A percentile compares a stretch with the other conserved stretches of the same genome.
Evolutionary conservation across 176 grass and related monocot species (phyloP).

Genomic region (Avena sativa): DNA sequence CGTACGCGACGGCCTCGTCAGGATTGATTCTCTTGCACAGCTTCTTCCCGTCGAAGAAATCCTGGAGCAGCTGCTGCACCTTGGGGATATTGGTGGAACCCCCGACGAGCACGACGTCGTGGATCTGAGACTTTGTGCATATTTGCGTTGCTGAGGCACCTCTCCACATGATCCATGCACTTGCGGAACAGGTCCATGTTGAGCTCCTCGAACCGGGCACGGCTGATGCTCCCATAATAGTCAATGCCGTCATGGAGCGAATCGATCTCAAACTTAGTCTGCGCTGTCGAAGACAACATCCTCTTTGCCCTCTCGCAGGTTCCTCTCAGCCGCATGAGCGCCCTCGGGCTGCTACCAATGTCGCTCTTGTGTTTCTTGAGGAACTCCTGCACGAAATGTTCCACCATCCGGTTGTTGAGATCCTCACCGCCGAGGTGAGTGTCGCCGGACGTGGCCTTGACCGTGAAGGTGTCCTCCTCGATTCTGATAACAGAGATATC

Average conservation of each 20-base stretch:
- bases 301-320: not conserved
- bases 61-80: conserved; percentile 84
- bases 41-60: conserved; percentile 66
- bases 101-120: conserved; percentile 77
- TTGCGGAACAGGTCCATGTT: conserved; percentile 74
- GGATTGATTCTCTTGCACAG: not conserved
- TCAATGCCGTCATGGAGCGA: conserved; percentile 70
- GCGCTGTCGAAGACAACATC: not conserved
- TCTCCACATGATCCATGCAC: conserved; percentile 65
- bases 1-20: conserved; percentile 41
- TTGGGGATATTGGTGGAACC: conserved; percentile 74
- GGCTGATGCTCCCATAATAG: conserved; percentile 62
- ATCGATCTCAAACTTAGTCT: conserved; percentile 51
- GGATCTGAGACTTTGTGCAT: not conserved
- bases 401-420: not conserved
- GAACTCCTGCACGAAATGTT: not conserved
- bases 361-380: not conserved
- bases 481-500: not conserved
- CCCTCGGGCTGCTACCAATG: not conserved
- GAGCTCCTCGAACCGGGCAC: conserved; percentile 75
- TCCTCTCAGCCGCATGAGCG: not conserved
- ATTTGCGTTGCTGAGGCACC: not conserved
- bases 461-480: not conserved
- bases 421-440: not conserved
- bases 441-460: not conserved